These are phyloP conservation scores for Zopfia rhizophila DNA, from an alignment of 2,329 filamentous ascomycete species.

Conservation along the genomic window DNA sequence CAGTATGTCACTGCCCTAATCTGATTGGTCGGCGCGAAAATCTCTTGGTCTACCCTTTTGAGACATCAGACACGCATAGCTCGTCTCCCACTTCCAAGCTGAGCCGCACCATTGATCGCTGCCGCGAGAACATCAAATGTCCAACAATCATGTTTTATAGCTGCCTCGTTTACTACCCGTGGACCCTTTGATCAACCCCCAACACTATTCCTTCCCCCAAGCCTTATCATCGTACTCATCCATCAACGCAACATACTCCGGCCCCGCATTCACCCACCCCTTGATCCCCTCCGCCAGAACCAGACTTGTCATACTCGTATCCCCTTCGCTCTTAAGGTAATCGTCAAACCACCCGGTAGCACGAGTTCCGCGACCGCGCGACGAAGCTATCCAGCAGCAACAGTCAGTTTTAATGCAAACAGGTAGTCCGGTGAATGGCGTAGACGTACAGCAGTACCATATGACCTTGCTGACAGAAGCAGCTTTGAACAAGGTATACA, in stretches of 20 bases:
- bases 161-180: no score
- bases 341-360: slow-evolving; percentile 67
- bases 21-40: no score
- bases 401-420: no score
- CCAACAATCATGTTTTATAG: no score
- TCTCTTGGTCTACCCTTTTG: no score
- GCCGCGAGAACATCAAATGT: no score
- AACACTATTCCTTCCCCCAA: no score
- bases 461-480: slow-evolving; percentile 62
- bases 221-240: slow-evolving; percentile 58
- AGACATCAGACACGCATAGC: no score
- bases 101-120: no score
- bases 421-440: slow-evolving; percentile 42
- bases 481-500: slow-evolving; percentile 63
- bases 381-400: slow-evolving; percentile 59
- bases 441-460: slow-evolving; percentile 66
- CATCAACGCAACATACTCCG: slow-evolving; percentile 60
- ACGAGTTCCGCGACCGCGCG: slow-evolving; percentile 64
- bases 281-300: slow-evolving; percentile 65
- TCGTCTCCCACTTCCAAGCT: no score
- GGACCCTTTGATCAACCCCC: no score
- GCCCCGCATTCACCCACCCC: slow-evolving; percentile 63
- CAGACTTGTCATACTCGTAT: slow-evolving; percentile 59
- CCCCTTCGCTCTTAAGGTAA: slow-evolving; percentile 56
- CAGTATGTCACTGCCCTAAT: no score